Conservation (phyloP, 164 flowering plant species). For the Annona cherimola region DNA sequence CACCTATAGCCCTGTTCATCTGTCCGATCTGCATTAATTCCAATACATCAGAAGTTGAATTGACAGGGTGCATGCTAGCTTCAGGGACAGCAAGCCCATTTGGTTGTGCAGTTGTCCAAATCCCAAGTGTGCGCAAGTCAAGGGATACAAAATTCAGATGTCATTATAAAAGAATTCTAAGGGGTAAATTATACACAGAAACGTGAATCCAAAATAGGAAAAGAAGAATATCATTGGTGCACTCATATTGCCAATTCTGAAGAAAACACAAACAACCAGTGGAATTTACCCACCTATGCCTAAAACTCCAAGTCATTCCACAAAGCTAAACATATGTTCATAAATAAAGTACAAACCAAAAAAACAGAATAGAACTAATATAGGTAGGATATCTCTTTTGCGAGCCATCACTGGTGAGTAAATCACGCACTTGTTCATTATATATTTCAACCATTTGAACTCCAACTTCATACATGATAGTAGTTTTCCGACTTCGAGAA, state of each 20-base stretch:
- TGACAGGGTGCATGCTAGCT: conserved; percentile 83
- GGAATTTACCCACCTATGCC: neutral
- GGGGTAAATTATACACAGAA: neutral
- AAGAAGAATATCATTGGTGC: neutral
- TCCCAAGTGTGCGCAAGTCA: conserved; percentile 85
- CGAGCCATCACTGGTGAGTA: conserved; percentile 53
- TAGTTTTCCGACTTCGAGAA: conserved; percentile 53
- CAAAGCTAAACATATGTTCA: neutral
- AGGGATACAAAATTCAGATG: conserved; percentile 24
- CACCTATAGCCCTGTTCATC: conserved; percentile 81
- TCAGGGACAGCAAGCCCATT: conserved; percentile 94
- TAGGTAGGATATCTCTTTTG: conserved; percentile 78
- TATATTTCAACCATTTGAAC: conserved; percentile 97
- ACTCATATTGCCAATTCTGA: neutral
- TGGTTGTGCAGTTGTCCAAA: conserved; percentile 55
- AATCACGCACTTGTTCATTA: conserved; percentile 95
- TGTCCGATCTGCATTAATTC: conserved; percentile 69
- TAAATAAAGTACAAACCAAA: neutral
- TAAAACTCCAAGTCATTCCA: neutral
- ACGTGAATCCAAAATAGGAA: too few species aligned
- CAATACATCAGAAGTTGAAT: conserved; percentile 64
- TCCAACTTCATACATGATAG: conserved; percentile 55
- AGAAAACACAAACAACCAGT: neutral
- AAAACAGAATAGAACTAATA: neutral
- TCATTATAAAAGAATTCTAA: too few species aligned